These are phyloP conservation scores for Chrysoporthe austroafricana DNA, from an alignment of 2,329 filamentous ascomycete species.

Conservation along the genomic window DNA sequence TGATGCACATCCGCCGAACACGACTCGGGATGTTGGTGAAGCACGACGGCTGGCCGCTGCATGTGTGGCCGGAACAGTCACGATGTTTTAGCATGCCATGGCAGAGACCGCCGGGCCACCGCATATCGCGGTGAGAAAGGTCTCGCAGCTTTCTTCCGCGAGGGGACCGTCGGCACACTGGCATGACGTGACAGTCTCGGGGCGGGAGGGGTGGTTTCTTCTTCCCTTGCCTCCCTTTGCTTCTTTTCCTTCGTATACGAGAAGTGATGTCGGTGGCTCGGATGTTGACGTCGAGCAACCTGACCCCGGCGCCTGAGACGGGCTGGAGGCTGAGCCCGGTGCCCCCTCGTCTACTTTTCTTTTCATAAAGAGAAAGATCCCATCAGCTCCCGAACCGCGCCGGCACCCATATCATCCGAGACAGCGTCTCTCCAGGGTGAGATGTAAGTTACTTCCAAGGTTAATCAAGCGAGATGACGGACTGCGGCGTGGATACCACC, in stretches of 20 bases:
- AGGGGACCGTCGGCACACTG: background rate
- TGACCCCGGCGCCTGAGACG: background rate
- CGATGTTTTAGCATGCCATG: constrained; percentile 6
- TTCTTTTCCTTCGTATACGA: background rate
- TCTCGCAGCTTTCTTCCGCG: background rate
- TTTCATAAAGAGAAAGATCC: no score
- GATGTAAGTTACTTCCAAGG: background rate
- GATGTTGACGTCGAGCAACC: background rate
- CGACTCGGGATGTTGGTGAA: constrained; percentile 8
- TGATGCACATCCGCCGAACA: constrained; percentile 7
- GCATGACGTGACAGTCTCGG: constrained; percentile 8
- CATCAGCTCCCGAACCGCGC: background rate
- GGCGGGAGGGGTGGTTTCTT: background rate
- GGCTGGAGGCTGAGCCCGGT: background rate
- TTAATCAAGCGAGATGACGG: background rate
- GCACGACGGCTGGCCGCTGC: constrained; percentile 15
- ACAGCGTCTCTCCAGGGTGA: background rate
- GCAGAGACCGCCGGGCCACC: constrained; percentile 14
- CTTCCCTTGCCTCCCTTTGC: background rate
- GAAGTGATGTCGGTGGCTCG: background rate
- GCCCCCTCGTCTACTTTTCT: background rate
- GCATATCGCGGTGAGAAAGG: constrained; percentile 22
- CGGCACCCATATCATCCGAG: background rate
- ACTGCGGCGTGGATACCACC: background rate
- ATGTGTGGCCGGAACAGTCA: constrained; percentile 8